phyloP scores from a whole-genome alignment of 805 yeast species.

The Ogataea kodamae region DNA sequence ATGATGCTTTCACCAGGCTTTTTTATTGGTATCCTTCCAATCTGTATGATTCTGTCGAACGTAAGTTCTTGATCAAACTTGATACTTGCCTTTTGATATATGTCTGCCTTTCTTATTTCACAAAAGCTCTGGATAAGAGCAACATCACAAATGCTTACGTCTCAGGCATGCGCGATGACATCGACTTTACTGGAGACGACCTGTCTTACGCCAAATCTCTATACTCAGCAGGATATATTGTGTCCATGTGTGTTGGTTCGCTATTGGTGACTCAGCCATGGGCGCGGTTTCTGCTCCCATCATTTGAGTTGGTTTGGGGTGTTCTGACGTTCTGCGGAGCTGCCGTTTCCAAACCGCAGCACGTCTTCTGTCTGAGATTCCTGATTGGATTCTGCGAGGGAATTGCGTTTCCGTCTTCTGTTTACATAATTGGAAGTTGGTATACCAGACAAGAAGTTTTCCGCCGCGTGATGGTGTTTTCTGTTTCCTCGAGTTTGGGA shows the following conservation, averaged over 20 bases:
- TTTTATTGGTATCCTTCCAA: constrained; percentile 40
- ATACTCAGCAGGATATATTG: constrained; percentile 35
- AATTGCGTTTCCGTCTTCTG: constrained; percentile 39
- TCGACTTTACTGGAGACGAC: constrained; percentile 53
- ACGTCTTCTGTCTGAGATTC: constrained; percentile 42
- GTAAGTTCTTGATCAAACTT: constrained; percentile 46
- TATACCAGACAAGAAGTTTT: constrained; percentile 41
- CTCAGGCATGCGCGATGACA: constrained; percentile 55
- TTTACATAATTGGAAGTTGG: constrained; percentile 41
- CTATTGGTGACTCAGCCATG: constrained; percentile 24
- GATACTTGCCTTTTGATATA: constrained; percentile 50
- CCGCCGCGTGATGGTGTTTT: constrained; percentile 40
- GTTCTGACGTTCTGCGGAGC: constrained; percentile 27
- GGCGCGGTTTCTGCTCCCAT: constrained; percentile 24
- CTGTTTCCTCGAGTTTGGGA: constrained; percentile 39
- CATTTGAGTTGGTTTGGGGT: constrained; percentile 31
- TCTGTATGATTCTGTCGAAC: constrained; percentile 29
- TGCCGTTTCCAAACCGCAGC: constrained; percentile 26
- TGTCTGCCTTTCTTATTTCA: constrained; percentile 57
- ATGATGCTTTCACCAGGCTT: constrained; percentile 53
- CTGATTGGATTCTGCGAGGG: constrained; percentile 44
- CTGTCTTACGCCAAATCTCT: constrained; percentile 33
- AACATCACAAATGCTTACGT: constrained; percentile 65
- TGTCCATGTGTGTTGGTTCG: constrained; percentile 26
- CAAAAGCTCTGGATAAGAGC: constrained; percentile 60